phyloP scores from a whole-genome alignment of 495 filamentous ascomycete genomes.

The Astrothelium macrocarpum region DNA sequence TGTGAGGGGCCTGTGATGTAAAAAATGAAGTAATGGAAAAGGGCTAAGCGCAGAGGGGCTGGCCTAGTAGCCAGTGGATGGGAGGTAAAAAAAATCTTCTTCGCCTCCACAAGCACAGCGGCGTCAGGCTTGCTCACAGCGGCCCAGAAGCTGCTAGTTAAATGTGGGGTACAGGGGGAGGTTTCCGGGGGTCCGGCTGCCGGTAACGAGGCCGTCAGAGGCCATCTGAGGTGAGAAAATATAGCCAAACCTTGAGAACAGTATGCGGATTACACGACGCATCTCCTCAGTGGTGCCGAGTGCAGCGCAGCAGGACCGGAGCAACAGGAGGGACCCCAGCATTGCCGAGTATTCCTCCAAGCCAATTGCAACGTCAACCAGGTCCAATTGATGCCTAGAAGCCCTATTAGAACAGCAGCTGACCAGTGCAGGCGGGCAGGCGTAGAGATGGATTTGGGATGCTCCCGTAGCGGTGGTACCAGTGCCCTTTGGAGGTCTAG shows the following conservation, averaged over 20 bases:
- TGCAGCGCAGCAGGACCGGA: background rate
- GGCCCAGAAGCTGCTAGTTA: background rate
- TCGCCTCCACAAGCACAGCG: background rate
- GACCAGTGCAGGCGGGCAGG: background rate
- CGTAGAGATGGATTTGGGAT: background rate
- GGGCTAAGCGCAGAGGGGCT: conserved; percentile 10
- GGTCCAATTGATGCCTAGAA: background rate
- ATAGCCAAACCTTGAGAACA: background rate
- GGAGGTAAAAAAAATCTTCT: background rate
- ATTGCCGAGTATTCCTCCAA: background rate
- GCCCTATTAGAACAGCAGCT: background rate
- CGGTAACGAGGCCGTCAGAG: background rate
- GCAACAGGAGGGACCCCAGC: background rate
- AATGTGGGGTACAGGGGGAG: background rate
- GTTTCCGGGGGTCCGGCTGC: background rate
- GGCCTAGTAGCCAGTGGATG: background rate
- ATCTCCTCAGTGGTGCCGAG: background rate
- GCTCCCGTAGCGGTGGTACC: background rate
- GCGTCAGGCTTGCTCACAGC: background rate
- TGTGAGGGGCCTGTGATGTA: conserved; percentile 28
- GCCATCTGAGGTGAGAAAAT: background rate
- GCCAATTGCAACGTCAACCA: background rate
- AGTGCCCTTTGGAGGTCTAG: background rate
- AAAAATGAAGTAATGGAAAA: conserved; percentile 35
- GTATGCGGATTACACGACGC: background rate